These are phyloP conservation scores for Geoglossum glabrum DNA, from an alignment of 495 filamentous ascomycete species.

Conservation along the genomic window DNA sequence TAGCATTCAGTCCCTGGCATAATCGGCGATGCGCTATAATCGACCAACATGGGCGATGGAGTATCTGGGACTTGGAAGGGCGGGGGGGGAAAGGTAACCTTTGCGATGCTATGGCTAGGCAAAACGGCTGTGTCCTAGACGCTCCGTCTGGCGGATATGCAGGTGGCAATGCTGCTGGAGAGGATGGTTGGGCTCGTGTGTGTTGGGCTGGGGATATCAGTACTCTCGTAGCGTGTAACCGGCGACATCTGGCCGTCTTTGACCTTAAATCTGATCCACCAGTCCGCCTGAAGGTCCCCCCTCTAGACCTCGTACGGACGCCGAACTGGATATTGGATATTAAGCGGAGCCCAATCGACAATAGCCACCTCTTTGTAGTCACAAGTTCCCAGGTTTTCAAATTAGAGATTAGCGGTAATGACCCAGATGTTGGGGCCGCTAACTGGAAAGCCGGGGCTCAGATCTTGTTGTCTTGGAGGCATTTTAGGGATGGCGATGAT, in stretches of 20 bases:
- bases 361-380: conserved; percentile 14
- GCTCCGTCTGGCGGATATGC: not conserved
- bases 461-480: conserved; percentile 22
- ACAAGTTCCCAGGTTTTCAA: conserved; percentile 15
- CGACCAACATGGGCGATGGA: conserved; percentile 56
- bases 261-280: conserved; percentile 8
- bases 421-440: conserved; percentile 2
- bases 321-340: conserved; percentile 19
- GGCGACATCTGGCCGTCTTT: conserved; percentile 12
- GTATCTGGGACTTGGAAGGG: conserved; percentile 7
- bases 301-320: conserved; percentile 5
- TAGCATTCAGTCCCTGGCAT: conserved; percentile 61
- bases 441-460: conserved; percentile 9
- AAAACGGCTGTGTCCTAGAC: not conserved
- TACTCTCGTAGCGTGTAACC: conserved; percentile 16
- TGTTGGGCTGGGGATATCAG: conserved; percentile 16
- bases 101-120: not conserved
- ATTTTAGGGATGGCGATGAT: conserved; percentile 24
- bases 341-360: conserved; percentile 9
- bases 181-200: conserved; percentile 21
- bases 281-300: conserved; percentile 5
- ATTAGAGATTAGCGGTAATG: conserved; percentile 7
- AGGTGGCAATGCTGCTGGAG: not conserved
- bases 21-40: conserved; percentile 49
- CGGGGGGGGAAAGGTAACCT: not conserved